Base-by-base conservation (phyloP, 805 yeast genomes). In the Schwanniomyces vanrijiae region DNA sequence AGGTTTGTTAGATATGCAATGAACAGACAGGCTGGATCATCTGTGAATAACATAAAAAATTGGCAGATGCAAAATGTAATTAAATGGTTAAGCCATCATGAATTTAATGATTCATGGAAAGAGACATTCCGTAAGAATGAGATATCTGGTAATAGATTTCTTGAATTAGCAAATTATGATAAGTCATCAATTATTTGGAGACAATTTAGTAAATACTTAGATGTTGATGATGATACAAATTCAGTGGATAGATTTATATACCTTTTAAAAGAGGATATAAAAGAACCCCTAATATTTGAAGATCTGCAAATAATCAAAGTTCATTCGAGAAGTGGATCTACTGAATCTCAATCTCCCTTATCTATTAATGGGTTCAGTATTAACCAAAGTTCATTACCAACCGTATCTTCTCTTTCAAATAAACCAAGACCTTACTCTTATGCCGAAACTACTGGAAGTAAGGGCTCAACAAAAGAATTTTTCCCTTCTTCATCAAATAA, bases 51-150 rank as follows among this genome's bases (percentile, higher is more conserved):
- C 45, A 81, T 86, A 1, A 75, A 73, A 5, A 84, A 81, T 48
- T 90, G 97, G 97, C 81, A 84, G 1, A 68, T 78, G 52, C 81
- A 76, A n/a, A 73, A 86, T 44, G 91, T 90, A 0, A 49, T 75
- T 0, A 61, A 68, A 41, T 90, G 96, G 95, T 71, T 90, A 21
- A 83, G 77, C 6, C 55, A 64, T n/a, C 77, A 90, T 60, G 75
- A 78, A 18, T 90, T 90, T 65, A 85, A 86, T 53, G 78, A 76
- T 3, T 71, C 84, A 11, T 90, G 97, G 97, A 70, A 78, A n/a
- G 78, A 73, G 4, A 77, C 83, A 14, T 86, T 90, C 63, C 68
- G 68, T 35, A 73, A 73, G 37, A 74, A 81, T 50, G 79, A 80
- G 42, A 70, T 90, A 2, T 68, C 75, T 8, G 90, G 90, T 0